Evolutionary conservation across 352 stramenopile species (phyloP), one percentile per base, ranked within the genome.

Genomic region (Thalassiosira mediterranea): DNA sequence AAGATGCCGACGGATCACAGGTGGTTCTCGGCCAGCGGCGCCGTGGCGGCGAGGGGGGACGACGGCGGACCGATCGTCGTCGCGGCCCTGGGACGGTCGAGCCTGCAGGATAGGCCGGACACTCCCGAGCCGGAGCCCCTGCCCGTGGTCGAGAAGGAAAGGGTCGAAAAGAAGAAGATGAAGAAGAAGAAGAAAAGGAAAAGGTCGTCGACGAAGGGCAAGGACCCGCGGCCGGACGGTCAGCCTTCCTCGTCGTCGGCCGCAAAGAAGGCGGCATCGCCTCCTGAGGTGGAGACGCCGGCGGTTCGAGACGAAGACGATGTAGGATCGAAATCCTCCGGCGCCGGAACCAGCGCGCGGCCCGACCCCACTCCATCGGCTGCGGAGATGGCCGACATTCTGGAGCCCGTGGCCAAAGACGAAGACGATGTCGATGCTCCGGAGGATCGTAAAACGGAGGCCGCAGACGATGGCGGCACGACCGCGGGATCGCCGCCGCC

Each of bases 1-100:
- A 72, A 60, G 48, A 77, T 77, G 68, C 68, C 68, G 1, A 26
- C 23, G 46, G 56, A 76, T 28, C 52, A 64, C 54, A 57, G 67
- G 31, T 76, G 67, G 67, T 76, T 76, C 59, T 44, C 26, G 0
- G 44, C 46, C 7, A 76, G 58, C 54, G 66, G 57, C 25, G 28
- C 15, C 37, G 32, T 49, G 4, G 10, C 26, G 0, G 25, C 52
- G 29, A 42, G 17, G 5, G 31, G 31, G 11, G 26, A 37, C 21
- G 31, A 21, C 13, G 37, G 19, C 8, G 37, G 37, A 44, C 37
- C 10, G 37, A 44, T 44, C 10, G 8, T 44, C 37, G 32, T 29
- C 32, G 46, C 1, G 1, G 52, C 29, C 25, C 37, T 60, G 31
- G 52, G 17, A 38, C 29, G 52, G 8, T 26, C 52, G 17, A 60